phyloP scores from a whole-genome alignment of 2,329 filamentous ascomycete species.

The Cercospora sp. region DNA sequence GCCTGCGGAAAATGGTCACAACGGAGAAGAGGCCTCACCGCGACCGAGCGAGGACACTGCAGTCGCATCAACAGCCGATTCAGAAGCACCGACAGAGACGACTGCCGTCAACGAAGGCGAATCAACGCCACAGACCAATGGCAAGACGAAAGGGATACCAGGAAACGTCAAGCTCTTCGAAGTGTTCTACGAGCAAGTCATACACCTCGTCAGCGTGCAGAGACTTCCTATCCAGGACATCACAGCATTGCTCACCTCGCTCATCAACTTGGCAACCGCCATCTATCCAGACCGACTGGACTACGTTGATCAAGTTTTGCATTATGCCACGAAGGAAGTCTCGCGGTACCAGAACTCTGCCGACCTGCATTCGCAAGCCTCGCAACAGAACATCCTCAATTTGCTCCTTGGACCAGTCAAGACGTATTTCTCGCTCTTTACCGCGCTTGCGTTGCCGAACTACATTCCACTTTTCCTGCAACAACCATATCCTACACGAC shows the following conservation, averaged over 20 bases:
- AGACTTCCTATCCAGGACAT: conserved; percentile 91
- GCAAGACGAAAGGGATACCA: conserved; percentile 60
- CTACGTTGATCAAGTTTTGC: conserved; percentile 91
- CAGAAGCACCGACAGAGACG: conserved; percentile 22
- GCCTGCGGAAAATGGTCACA: conserved; percentile 33
- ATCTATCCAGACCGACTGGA: conserved; percentile 91
- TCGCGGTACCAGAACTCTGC: conserved; percentile 88
- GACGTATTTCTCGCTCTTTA: conserved; percentile 90
- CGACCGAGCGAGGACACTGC: conserved; percentile 25
- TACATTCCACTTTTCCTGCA: conserved; percentile 87
- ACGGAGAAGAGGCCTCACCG: conserved; percentile 23
- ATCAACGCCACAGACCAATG: conserved; percentile 40
- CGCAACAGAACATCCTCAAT: conserved; percentile 84
- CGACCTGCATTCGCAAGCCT: conserved; percentile 84
- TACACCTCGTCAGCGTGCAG: conserved; percentile 87
- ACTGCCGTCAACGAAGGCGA: conserved; percentile 31
- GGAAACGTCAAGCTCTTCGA: conserved; percentile 88
- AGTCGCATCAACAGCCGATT: conserved; percentile 34
- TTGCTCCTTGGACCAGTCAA: conserved; percentile 89
- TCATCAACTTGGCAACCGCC: conserved; percentile 89
- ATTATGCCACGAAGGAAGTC: conserved; percentile 84
- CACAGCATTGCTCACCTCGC: conserved; percentile 87
- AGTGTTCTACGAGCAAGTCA: conserved; percentile 94
- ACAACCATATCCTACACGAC: conserved; percentile 87
- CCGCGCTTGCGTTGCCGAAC: conserved; percentile 86